These are phyloP conservation scores for Eucommia ulmoides DNA, from an alignment of 257 asterid species.

Conservation along the genomic window DNA sequence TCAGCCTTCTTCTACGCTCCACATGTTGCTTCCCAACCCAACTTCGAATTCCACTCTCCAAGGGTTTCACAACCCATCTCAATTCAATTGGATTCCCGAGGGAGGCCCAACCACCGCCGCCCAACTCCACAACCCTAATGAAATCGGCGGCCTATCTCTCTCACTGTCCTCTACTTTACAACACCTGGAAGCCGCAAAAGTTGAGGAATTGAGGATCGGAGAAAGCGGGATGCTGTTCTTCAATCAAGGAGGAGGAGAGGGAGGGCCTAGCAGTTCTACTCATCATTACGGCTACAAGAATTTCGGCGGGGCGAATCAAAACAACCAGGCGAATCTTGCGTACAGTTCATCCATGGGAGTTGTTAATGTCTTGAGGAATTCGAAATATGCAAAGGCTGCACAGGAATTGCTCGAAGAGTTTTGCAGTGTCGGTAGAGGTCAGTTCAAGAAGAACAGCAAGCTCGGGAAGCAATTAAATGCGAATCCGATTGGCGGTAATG, in stretches of 20 bases:
- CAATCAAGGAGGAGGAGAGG: conserved; percentile 37
- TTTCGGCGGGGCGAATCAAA: conserved; percentile 7
- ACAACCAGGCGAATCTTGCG: conserved; percentile 35
- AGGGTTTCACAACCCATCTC: conserved; percentile 28
- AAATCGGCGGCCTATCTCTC: conserved; percentile 61
- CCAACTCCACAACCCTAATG: conserved; percentile 31
- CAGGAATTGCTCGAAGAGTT: conserved; percentile 85
- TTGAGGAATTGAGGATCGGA: conserved; percentile 59
- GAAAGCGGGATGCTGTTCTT: conserved; percentile 60
- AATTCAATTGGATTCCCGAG: conserved; percentile 52
- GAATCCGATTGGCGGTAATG: conserved; percentile 41
- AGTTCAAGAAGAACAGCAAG: conserved; percentile 53
- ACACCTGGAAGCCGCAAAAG: conserved; percentile 61
- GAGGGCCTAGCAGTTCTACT: conserved; percentile 27
- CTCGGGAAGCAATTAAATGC: conserved; percentile 14
- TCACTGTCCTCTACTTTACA: conserved; percentile 72
- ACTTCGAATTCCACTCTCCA: conserved; percentile 31
- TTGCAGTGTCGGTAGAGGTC: conserved; percentile 88
- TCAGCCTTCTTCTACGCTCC: conserved; percentile 49
- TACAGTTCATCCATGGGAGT: conserved; percentile 35
- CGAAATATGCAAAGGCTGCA: conserved; percentile 68
- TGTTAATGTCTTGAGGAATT: conserved; percentile 52
- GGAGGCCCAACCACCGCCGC: neutral
- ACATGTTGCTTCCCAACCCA: conserved; percentile 60
- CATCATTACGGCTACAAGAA: conserved; percentile 15